Conservation (phyloP, 345 rosid species). For the Ailanthus altissimus region DNA sequence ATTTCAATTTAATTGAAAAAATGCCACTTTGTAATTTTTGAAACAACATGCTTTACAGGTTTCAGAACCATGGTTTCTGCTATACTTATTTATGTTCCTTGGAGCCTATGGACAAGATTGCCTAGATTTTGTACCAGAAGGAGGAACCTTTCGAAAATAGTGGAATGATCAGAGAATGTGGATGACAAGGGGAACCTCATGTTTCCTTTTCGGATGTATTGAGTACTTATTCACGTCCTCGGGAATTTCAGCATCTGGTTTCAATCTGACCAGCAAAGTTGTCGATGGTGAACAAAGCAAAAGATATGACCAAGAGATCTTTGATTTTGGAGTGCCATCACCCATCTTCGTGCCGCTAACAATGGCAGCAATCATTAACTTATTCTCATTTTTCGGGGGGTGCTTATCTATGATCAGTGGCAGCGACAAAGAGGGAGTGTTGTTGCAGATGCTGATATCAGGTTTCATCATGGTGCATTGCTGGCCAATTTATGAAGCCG, state of each 20-base stretch:
- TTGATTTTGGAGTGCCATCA: slow-evolving; percentile 59
- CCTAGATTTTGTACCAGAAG: slow-evolving; percentile 38
- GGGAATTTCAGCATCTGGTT: slow-evolving; percentile 49
- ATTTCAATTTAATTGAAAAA: no score
- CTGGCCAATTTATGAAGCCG: slow-evolving; percentile 63
- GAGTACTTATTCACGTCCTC: slow-evolving; percentile 49
- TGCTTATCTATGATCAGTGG: slow-evolving; percentile 11
- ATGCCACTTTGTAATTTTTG: no score
- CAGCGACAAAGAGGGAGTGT: slow-evolving; percentile 23
- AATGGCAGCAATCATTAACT: slow-evolving; percentile 52
- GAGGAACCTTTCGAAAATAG: slow-evolving; percentile 61
- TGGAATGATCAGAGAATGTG: slow-evolving; percentile 74
- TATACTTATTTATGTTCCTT: slow-evolving; percentile 57
- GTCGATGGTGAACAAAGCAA: slow-evolving; percentile 49
- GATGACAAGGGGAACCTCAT: slow-evolving; percentile 49
- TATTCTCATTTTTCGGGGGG: slow-evolving; percentile 42
- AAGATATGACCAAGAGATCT: slow-evolving; percentile 53
- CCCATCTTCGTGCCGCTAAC: slow-evolving; percentile 54
- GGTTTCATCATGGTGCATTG: slow-evolving; percentile 49
- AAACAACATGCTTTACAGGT: slow-evolving; percentile 33
- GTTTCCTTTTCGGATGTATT: slow-evolving; percentile 37
- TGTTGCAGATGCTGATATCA: slow-evolving; percentile 42
- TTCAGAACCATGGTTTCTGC: slow-evolving; percentile 58
- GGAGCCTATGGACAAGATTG: slow-evolving; percentile 62
- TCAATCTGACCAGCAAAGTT: slow-evolving; percentile 63